Conservation (phyloP, 2,329 filamentous ascomycete species). For the Alternaria angustiovoidea region DNA sequence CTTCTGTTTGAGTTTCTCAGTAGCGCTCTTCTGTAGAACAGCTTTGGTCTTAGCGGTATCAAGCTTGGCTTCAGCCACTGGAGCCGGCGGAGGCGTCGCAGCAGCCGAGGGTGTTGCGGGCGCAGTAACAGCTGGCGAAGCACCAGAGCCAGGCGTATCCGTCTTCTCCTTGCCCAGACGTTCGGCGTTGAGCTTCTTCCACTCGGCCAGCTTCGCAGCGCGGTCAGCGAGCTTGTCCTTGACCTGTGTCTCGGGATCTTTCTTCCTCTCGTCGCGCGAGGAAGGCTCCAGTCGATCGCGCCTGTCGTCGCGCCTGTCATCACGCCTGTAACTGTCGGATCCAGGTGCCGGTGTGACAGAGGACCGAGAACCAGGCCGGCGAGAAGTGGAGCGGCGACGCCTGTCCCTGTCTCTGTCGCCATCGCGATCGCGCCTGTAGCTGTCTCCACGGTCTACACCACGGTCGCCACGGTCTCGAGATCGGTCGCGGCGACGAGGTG, state of each 20-base stretch:
- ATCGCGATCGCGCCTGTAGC: conserved; percentile 67
- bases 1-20: conserved; percentile 74
- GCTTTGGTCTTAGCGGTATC: conserved; percentile 73
- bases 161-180: conserved; percentile 70
- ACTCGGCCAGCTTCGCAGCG: conserved; percentile 67
- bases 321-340: neutral
- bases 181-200: conserved; percentile 73
- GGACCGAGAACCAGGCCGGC: conserved; percentile 65
- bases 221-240: conserved; percentile 38
- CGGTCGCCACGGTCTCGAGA: conserved; percentile 33
- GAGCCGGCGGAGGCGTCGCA: conserved; percentile 41
- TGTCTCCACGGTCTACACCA: conserved; percentile 59
- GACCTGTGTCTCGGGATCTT: conserved; percentile 46
- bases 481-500: conserved; percentile 18
- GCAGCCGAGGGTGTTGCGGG: conserved; percentile 63
- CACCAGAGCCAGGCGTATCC: conserved; percentile 66
- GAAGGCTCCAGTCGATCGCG: conserved; percentile 46
- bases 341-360: conserved; percentile 60
- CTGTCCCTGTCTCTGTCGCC: conserved; percentile 68
- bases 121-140: conserved; percentile 68
- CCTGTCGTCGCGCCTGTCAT: conserved; percentile 10
- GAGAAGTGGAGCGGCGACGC: conserved; percentile 77
- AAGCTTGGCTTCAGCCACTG: conserved; percentile 43
- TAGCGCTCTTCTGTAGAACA: conserved; percentile 82
- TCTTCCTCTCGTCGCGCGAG: conserved; percentile 65